Evolutionary conservation across 495 filamentous ascomycete genomes (phyloP).

Genomic region (Neurospora hispaniola): DNA sequence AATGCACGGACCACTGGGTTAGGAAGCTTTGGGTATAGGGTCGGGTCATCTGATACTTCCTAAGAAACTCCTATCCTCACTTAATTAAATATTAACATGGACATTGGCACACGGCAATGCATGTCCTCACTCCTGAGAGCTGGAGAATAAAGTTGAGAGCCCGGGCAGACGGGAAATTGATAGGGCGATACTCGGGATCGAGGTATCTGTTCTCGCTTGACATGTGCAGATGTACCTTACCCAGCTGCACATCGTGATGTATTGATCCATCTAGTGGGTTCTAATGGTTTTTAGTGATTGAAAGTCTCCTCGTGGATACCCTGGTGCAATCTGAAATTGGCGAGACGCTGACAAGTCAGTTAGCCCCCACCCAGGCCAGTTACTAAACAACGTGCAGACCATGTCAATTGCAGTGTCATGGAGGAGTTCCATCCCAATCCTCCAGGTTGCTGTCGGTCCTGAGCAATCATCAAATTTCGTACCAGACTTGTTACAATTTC

Average conservation of each 20-base stretch:
- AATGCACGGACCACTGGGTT: too few species aligned
- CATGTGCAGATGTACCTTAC: not conserved
- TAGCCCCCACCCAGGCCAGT: not conserved
- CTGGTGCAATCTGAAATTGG: not conserved
- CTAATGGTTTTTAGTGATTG: not conserved
- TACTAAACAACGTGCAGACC: not conserved
- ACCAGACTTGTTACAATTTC: not conserved
- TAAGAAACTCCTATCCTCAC: slow-evolving; percentile 3
- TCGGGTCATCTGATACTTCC: too few species aligned
- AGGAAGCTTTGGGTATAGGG: too few species aligned
- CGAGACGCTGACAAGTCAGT: not conserved
- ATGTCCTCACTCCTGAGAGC: too few species aligned
- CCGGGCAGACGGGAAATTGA: not conserved
- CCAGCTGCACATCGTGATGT: not conserved
- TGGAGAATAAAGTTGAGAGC: not conserved
- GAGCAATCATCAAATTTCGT: not conserved
- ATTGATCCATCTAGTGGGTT: not conserved
- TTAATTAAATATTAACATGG: slow-evolving; percentile 19
- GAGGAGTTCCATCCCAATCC: not conserved
- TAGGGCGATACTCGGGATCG: not conserved
- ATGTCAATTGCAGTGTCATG: not conserved
- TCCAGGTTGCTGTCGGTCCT: not conserved
- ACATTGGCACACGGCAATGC: slow-evolving; percentile 1
- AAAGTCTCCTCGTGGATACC: not conserved
- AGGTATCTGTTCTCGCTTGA: not conserved